Evolutionary conservation across 2,329 filamentous ascomycete species (phyloP).

Genomic region (Pleoardoris graminearum): DNA sequence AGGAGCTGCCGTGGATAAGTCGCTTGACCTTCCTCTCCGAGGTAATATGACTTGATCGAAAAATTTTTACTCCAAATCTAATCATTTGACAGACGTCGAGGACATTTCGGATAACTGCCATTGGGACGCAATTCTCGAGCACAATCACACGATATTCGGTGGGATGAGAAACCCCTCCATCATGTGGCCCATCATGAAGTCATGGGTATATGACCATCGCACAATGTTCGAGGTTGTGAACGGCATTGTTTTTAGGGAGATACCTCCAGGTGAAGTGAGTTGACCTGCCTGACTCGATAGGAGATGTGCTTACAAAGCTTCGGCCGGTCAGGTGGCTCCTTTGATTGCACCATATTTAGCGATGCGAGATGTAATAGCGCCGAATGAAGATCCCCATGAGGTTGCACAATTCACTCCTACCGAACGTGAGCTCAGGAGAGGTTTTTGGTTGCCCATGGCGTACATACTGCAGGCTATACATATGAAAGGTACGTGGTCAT

Average conservation of each 20-base stretch:
- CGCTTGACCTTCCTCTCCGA: slow-evolving; percentile 20
- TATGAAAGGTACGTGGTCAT: background rate
- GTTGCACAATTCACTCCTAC: background rate
- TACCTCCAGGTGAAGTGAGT: background rate
- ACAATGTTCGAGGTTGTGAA: slow-evolving; percentile 20
- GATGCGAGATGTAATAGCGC: background rate
- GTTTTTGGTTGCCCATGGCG: background rate
- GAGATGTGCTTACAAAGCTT: background rate
- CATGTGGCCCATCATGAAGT: background rate
- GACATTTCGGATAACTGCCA: slow-evolving; percentile 36
- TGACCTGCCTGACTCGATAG: background rate
- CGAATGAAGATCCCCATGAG: background rate
- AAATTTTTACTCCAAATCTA: background rate
- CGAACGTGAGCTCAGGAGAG: background rate
- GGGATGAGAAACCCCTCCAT: slow-evolving; percentile 5
- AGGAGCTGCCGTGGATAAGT: slow-evolving; percentile 26
- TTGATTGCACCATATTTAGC: background rate
- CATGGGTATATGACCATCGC: slow-evolving; percentile 10
- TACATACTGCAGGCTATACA: background rate
- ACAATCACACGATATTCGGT: slow-evolving; percentile 13
- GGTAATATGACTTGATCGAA: slow-evolving; percentile 19
- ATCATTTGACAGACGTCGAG: slow-evolving; percentile 22
- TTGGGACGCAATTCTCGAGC: slow-evolving; percentile 28
- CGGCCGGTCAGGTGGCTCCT: no score
- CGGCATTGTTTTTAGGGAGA: background rate